Evolutionary conservation across 257 asterid species (phyloP), one percentile per base, ranked within the genome.

Genomic region (Scutellaria minor): DNA sequence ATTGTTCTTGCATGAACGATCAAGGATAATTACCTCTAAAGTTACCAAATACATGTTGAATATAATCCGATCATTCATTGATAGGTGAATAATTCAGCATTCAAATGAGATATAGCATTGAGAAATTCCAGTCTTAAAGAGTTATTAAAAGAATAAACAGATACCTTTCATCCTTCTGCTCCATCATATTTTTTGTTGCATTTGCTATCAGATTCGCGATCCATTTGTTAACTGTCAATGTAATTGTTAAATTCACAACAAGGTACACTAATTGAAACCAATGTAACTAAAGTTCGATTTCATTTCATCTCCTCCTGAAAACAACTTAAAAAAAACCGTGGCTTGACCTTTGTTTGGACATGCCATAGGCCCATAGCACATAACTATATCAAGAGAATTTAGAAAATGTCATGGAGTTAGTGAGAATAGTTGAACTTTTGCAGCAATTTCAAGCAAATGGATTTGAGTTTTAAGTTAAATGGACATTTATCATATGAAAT

Each of bases 161-260:
- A 60, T 71, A 91, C 98, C 98, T 84, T 78, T 94, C 97, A 80
- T 94, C 99, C 85, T 94, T 94, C 72, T 91, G 96, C 83, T 94
- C 95, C 99, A 94, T 94, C 99, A 94, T 89, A 59, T 55, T 85
- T 75, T 80, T 81, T 24, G 99, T 94, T 53, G 97, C 99, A 70
- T 78, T 82, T 68, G 97, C 96, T 59, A 94, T 94, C 82, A 88
- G 73, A 80, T 91, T 80, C 2, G 99, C 99, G n/a, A 94, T 94
- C 97, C 99, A 94, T 82, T 94, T 94, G 85, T 94, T 94, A 59
- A 94, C 99, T 94, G 78, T 22, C 10, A 67, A 61, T 20, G 62
- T 20, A 59, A 13, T 69, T 10, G 51, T 64, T 58, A 53, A 45
- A 62, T 67, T 69, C 56, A 47, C 71, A 58, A 50, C 56, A 70